Base-by-base conservation (phyloP, 2,329 filamentous ascomycete species). In the Aspergillus unguis region DNA sequence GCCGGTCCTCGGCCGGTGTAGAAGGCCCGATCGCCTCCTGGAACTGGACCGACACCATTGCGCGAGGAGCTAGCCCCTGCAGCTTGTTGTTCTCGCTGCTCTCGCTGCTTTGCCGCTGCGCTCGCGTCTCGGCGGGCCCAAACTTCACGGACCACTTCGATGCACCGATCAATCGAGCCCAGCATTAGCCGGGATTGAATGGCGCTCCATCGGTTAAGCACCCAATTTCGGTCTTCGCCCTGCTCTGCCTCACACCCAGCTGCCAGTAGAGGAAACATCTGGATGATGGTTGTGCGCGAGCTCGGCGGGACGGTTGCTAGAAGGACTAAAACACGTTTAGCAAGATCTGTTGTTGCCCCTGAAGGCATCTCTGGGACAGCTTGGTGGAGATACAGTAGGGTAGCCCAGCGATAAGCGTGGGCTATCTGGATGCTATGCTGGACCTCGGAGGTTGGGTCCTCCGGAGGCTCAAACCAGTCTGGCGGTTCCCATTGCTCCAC, bases 301-400 rank as follows among this genome's bases (percentile, higher is more conserved):
- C 75, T 78, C 2, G 82, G 69, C 1, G 85, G 83, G 0, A 88
- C 83, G 0, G 81, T 85, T 3, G 84, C 84, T 2, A 89, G 71
- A 46, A 82, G 78, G 25, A 80, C 75, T 47, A 88, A 69, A 1
- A 85, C 81, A 43, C 81, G 80, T 61, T 85, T 82, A 0, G 85
- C 84, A 6, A 88, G 72, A 27, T 80, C 77, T 6, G 77, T 75
- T 0, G 82, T 77, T 2, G 79, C 73, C 38, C 80, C 73, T 2
- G 80, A 85, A 2, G 84, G 83, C 23, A 88, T 80, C 58, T 87
- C 84, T 0, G 85, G 85, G 0, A 88, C 83, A 1, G 85, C 82
- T 67, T 86, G 83, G 56, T 87, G 84, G 2, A 87, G 76, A 60
- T 87, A 85, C 3, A 87, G 73, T 7, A 87, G 67, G 0, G 83